phyloP scores from a whole-genome alignment of 768 basidiomycete species.

The Boletus tomentosulus region DNA sequence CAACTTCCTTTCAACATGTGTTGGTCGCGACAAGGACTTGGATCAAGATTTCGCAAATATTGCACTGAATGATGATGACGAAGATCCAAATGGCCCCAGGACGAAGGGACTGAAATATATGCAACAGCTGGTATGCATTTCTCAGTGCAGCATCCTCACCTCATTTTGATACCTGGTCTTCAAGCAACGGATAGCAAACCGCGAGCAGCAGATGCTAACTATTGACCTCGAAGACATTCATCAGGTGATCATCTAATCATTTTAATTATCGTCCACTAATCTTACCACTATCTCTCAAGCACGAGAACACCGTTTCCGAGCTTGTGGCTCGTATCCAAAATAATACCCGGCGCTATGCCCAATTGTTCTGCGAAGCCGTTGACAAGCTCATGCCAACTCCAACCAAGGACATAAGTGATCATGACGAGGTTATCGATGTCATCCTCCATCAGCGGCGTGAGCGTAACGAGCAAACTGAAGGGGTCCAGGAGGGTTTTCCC shows the following conservation, averaged over 20 bases:
- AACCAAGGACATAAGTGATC: constrained; percentile 83
- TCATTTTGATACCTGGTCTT: constrained; percentile 11
- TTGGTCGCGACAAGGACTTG: constrained; percentile 61
- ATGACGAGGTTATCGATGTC: constrained; percentile 94
- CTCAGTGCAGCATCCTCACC: constrained; percentile 19
- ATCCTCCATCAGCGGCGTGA: constrained; percentile 92
- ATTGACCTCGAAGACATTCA: constrained; percentile 88
- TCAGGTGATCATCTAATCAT: constrained; percentile 43
- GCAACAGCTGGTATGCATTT: constrained; percentile 65
- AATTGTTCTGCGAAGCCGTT: constrained; percentile 84
- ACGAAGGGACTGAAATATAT: constrained; percentile 68
- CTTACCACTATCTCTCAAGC: constrained; percentile 37
- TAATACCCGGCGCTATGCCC: constrained; percentile 88
- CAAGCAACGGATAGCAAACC: constrained; percentile 90
- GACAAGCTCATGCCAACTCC: constrained; percentile 87
- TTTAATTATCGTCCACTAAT: neutral
- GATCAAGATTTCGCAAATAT: constrained; percentile 66
- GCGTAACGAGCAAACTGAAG: constrained; percentile 78
- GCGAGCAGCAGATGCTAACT: constrained; percentile 84
- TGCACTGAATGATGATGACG: constrained; percentile 52
- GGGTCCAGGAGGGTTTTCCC: constrained; percentile 76
- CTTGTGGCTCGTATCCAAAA: constrained; percentile 74
- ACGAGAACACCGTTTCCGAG: constrained; percentile 65
- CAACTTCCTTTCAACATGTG: constrained; percentile 68
- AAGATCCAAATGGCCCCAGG: constrained; percentile 31